Base-by-base conservation (phyloP, 495 filamentous ascomycete genomes). In the Lophiostoma macrostomum region DNA sequence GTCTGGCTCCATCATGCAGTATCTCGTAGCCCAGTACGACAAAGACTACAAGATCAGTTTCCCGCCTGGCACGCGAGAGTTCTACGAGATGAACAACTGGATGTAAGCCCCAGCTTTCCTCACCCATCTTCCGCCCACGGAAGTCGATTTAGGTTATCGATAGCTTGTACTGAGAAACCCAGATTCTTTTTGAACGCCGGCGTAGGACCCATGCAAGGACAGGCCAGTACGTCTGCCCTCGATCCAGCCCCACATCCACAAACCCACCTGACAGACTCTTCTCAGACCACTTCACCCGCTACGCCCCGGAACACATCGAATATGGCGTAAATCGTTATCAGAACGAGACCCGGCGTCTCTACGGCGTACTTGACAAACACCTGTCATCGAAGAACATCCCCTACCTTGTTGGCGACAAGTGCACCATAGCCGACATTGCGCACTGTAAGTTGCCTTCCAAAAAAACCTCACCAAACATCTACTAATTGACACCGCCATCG, bases 271-370 rank as follows among this genome's bases (percentile, higher is more conserved):
- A n/a, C n/a, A n/a, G n/a, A n/a, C 91, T 70, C 88, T 94, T 66
- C 95, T 93, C 69, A 58, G 54, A 95, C 71, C 91, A 96, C 68
- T 96, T 96, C 71, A 71, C 65, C 23, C 82, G 88, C 64, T 95
- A 93, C 61, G 90, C 90, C 6, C 88, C 91, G 3, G 88, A 93
- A 67, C 85, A 79, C 67, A 90, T 95, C 63, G 74, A 85, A 57
- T 96, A 96, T 69, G 89, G 85, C 45, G 80, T 94, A 52, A 80
- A 84, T 52, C 82, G 91, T 19, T 96, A 95, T 71, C 74, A 76
- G 56, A 86, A 84, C 58, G 91, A 96, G 71, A 86, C 87, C 0
- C 76, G 82, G 5, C 81, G 91, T 0, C 76, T 96, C 14, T 96
- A 94, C 70, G 67, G 81, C 29, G 84, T 91, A 13, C 74, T 96